Conservation (phyloP, 352 stramenopile genomes). For the Pythium sp. region DNA sequence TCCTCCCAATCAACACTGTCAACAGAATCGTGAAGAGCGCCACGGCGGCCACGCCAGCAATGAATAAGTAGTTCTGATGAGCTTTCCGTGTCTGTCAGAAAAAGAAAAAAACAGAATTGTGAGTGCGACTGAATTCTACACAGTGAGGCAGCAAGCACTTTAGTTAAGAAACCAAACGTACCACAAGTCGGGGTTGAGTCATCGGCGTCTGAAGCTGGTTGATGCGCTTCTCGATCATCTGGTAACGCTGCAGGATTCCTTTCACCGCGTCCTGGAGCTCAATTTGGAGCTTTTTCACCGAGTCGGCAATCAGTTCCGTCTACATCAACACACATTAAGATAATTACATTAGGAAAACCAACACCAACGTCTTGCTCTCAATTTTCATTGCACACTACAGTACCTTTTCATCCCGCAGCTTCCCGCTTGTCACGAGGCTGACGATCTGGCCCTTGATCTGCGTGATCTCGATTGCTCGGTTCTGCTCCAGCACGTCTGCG, state of each 20-base stretch:
- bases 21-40: conserved; percentile 3
- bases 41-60: conserved; percentile 8
- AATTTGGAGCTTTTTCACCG: conserved; percentile 57
- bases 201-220: conserved; percentile 54
- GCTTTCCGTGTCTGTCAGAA: conserved; percentile 29
- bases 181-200: conserved; percentile 35
- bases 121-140: background rate
- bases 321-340: conserved; percentile 5
- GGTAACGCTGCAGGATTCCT: conserved; percentile 49
- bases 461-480: conserved; percentile 64
- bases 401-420: conserved; percentile 71
- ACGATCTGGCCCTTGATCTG: conserved; percentile 76
- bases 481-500: conserved; percentile 75
- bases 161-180: conserved; percentile 25
- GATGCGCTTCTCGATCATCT: conserved; percentile 58
- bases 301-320: conserved; percentile 49
- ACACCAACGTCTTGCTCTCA: too few species aligned
- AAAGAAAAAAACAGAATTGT: background rate
- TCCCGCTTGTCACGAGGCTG: conserved; percentile 54
- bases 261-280: conserved; percentile 61
- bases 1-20: background rate
- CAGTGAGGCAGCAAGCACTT: background rate
- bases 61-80: conserved; percentile 21
- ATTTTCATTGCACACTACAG: background rate
- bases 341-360: too few species aligned